Evolutionary conservation across 768 basidiomycete species (phyloP), one percentile per base, ranked within the genome.

Genomic region (Podaxis carcinomalis): DNA sequence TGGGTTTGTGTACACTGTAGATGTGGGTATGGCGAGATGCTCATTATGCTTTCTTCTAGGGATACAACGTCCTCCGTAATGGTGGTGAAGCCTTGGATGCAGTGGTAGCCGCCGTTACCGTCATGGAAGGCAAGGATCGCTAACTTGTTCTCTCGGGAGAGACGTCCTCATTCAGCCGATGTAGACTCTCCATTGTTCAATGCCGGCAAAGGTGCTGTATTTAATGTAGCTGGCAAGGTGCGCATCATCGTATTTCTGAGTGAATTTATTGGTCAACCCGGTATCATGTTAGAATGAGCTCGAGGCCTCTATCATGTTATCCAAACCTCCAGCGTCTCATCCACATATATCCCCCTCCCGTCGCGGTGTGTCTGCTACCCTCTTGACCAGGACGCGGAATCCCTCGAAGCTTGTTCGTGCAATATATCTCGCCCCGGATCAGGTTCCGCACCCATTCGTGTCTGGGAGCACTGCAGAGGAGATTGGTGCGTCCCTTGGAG

Each of bases 11-110:
- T 28, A 28, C 5, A 6, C 6, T 28, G 27, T 44, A 7, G 4
- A 52, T 37, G 28, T 23, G 4, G n/a, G 21, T 27, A 16, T 28
- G 9, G 5, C 14, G 35, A 32, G 46, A 50, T 19, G 14, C n/a
- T 47, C 6, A 11, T n/a, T 16, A 55, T 23, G 37, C 49, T 36
- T 21, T 16, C 46, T 39, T 51, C 7, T 32, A 79, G 78, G 92
- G 92, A 0, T 77, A 92, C 64, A 68, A 80, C 19, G 77, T 92
- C 19, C 81, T 94, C 46, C 74, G 70, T 40, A 72, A 78, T 2
- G 89, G 88, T 14, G 92, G 91, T 0, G 89, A 91, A 68, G 91
- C 92, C 4, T 85, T 94, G 80, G 90, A 93, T 69, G 91, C 92
- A 16, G 84, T 80, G 4, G 86, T 89, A 2, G 87, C 89, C 9